Conservation (phyloP, 805 yeast species). For the Diddensiella santjacobensis region DNA sequence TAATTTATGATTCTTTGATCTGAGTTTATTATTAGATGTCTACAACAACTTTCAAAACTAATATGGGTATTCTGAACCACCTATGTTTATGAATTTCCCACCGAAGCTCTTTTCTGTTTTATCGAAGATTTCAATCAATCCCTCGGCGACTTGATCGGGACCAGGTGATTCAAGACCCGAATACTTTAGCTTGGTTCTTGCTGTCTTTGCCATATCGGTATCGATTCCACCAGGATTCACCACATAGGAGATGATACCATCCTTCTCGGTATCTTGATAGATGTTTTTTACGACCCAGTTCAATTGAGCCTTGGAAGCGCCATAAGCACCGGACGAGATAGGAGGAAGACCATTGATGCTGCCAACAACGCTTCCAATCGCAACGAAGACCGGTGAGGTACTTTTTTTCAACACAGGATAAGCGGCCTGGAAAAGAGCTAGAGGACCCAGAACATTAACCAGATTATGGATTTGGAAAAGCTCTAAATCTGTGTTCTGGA, state of each 20-base stretch:
- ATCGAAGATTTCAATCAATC: constrained; percentile 23
- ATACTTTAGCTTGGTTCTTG: no score
- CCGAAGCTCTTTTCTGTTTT: constrained; percentile 22
- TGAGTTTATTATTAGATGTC: no score
- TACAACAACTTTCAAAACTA: no score
- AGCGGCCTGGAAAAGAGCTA: constrained; percentile 22
- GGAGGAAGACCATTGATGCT: constrained; percentile 24
- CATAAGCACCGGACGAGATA: constrained; percentile 31
- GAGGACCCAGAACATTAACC: constrained; percentile 29
- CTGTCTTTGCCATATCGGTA: constrained; percentile 32
- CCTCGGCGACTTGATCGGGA: constrained; percentile 28
- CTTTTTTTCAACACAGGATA: constrained; percentile 25
- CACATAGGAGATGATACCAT: constrained; percentile 32
- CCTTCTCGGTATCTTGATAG: constrained; percentile 26
- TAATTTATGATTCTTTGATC: no score
- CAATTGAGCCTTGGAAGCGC: constrained; percentile 39
- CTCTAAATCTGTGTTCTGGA: background rate
- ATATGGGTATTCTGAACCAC: constrained; percentile 8
- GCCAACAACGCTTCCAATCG: constrained; percentile 31
- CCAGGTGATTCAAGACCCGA: background rate
- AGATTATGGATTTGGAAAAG: constrained; percentile 18
- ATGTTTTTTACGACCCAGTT: constrained; percentile 33
- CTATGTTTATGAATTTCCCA: constrained; percentile 20
- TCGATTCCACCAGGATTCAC: constrained; percentile 41
- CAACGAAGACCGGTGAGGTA: constrained; percentile 27